Percentiles rank a stretch among this genome's conserved stretches.
phyloP scores from a whole-genome alignment of 192 early-diverging fungal genomes.

The Coemansia sp. region DNA sequence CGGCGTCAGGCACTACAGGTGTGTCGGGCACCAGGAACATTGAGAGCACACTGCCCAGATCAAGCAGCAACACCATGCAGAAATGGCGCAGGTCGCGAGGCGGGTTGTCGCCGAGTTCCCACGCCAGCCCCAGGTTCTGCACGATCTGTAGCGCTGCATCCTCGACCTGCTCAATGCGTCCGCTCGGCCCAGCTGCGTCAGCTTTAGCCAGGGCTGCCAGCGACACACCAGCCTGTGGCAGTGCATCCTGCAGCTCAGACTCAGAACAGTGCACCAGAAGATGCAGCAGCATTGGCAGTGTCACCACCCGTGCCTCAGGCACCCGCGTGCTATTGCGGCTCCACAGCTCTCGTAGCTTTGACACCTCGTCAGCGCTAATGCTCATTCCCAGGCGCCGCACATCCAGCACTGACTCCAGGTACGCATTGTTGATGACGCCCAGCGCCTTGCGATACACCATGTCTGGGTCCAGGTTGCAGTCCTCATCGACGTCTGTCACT shows the following conservation, averaged over 20 bases:
- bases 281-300: conserved; percentile 54
- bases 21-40: conserved; percentile 32
- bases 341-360: conserved; percentile 44
- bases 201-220: conserved; percentile 46
- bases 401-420: conserved; percentile 47
- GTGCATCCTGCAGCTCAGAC: conserved; percentile 41
- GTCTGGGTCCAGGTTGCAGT: conserved; percentile 54
- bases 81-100: conserved; percentile 53
- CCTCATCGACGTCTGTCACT: conserved; percentile 39
- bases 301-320: conserved; percentile 35
- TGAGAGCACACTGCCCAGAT: conserved; percentile 49
- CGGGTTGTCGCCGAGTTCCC: conserved; percentile 55
- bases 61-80: conserved; percentile 54
- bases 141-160: conserved; percentile 55
- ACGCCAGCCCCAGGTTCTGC: conserved; percentile 53
- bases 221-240: conserved; percentile 50
- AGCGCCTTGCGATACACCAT: conserved; percentile 55
- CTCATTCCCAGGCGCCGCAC: conserved; percentile 52
- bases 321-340: conserved; percentile 31
- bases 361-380: conserved; percentile 48
- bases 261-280: conserved; percentile 53
- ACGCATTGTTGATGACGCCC: conserved; percentile 44
- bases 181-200: conserved; percentile 24
- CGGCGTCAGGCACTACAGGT: not conserved
- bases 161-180: conserved; percentile 53